phyloP scores from a whole-genome alignment of 345 rosid genomes.

The Trapa incisa region DNA sequence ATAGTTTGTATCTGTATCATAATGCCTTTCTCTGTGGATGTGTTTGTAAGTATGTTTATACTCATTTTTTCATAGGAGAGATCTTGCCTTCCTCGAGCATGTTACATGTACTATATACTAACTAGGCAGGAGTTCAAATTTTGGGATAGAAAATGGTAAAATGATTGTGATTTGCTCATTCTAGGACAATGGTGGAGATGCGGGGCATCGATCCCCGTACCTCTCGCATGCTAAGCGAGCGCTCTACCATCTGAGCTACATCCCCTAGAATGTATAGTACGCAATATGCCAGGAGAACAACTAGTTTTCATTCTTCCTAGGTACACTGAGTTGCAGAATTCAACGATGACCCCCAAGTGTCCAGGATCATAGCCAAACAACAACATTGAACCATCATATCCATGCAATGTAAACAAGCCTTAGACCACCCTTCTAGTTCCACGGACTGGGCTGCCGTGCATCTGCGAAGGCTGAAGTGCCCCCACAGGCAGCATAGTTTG shows the following conservation, averaged over 20 bases:
- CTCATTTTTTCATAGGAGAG: background rate
- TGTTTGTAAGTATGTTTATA: no score
- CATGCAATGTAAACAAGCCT: background rate
- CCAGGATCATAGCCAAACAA: background rate
- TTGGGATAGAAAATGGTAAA: background rate
- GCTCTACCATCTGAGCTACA: constrained; percentile 72
- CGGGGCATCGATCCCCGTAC: constrained; percentile 46
- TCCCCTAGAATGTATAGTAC: no score
- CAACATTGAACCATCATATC: background rate
- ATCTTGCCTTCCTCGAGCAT: background rate
- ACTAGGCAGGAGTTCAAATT: background rate
- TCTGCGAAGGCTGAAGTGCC: constrained; percentile 79
- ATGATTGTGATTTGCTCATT: background rate
- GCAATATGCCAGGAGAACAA: background rate
- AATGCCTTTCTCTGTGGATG: background rate
- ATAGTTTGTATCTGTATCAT: background rate
- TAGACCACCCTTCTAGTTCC: constrained; percentile 35
- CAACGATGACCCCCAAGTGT: background rate
- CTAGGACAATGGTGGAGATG: constrained; percentile 20
- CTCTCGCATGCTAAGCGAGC: constrained; percentile 63
- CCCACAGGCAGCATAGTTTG: constrained; percentile 82
- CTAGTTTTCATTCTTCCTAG: background rate
- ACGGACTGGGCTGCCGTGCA: constrained; percentile 65
- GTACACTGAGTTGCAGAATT: background rate
- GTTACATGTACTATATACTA: background rate